Evolutionary conservation across 2,329 filamentous ascomycete species (phyloP).

Genomic region (Alternaria alternata): DNA sequence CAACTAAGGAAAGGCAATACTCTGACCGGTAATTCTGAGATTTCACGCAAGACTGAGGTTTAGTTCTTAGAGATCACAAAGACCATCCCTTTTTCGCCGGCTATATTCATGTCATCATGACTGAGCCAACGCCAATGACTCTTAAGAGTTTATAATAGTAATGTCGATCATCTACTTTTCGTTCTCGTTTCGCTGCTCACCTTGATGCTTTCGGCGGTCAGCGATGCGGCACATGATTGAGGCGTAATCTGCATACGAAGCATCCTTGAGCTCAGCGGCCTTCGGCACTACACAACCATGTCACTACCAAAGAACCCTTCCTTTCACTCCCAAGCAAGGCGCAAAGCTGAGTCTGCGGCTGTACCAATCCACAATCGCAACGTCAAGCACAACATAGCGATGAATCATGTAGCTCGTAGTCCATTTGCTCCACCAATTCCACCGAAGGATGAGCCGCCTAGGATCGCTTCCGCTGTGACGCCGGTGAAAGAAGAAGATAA

Average conservation of each 20-base stretch:
- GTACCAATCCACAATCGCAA: neutral
- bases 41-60: neutral
- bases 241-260: neutral
- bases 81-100: neutral
- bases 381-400: neutral
- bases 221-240: neutral
- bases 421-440: neutral
- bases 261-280: neutral
- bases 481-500: neutral
- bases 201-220: neutral
- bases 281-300: neutral
- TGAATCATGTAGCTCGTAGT: neutral
- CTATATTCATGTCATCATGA: neutral
- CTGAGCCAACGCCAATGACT: neutral
- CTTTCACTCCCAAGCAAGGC: neutral
- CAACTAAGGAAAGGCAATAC: neutral
- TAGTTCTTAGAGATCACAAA: neutral
- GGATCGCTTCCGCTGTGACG: neutral
- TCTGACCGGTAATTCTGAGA: neutral
- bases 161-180: neutral
- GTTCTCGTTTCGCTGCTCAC: neutral
- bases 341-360: neutral
- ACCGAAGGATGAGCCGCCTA: neutral
- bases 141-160: neutral
- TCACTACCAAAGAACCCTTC: neutral